phyloP scores from a whole-genome alignment of 208 protist species.

The Crithidia sp. region DNA sequence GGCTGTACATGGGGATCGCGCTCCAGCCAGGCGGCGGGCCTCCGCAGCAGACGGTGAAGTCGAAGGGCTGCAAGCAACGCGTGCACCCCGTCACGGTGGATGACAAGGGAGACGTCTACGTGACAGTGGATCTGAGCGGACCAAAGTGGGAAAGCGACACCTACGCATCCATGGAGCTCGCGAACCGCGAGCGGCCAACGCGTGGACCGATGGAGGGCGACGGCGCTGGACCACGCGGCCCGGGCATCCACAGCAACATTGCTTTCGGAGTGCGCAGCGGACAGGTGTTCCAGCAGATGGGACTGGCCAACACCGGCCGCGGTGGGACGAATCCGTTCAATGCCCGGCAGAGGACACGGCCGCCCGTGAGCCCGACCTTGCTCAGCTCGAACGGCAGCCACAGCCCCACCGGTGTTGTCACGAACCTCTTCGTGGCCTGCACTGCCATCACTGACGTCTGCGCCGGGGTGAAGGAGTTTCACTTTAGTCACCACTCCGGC shows the following conservation, averaged over 20 bases:
- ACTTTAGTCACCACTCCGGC: slow-evolving; percentile 41
- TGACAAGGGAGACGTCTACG: slow-evolving; percentile 69
- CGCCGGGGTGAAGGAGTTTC: slow-evolving; percentile 56
- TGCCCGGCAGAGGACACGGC: slow-evolving; percentile 3
- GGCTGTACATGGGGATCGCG: slow-evolving; percentile 82
- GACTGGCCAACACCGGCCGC: background rate
- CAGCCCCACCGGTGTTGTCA: background rate
- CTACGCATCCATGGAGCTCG: slow-evolving; percentile 80
- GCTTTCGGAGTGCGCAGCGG: slow-evolving; percentile 50
- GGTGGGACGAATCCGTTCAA: slow-evolving; percentile 25
- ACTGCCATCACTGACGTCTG: slow-evolving; percentile 44
- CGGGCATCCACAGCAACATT: slow-evolving; percentile 51
- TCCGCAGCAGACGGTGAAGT: slow-evolving; percentile 47
- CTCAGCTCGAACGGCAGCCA: background rate
- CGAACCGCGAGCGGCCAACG: slow-evolving; percentile 67
- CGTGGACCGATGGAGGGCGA: slow-evolving; percentile 35
- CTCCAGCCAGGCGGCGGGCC: slow-evolving; percentile 41
- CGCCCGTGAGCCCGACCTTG: slow-evolving; percentile 17
- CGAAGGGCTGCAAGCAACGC: slow-evolving; percentile 90
- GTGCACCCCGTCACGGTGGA: slow-evolving; percentile 69
- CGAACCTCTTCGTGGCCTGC: slow-evolving; percentile 41
- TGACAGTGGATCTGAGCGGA: slow-evolving; percentile 57
- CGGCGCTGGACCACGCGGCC: slow-evolving; percentile 2
- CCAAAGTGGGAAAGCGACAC: slow-evolving; percentile 68
- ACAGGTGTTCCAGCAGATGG: slow-evolving; percentile 54